Evolutionary conservation across 1,139 yeast genomes (phyloP), one percentile per base, ranked within the genome.

Genomic region (Tardiomyces blankii): DNA sequence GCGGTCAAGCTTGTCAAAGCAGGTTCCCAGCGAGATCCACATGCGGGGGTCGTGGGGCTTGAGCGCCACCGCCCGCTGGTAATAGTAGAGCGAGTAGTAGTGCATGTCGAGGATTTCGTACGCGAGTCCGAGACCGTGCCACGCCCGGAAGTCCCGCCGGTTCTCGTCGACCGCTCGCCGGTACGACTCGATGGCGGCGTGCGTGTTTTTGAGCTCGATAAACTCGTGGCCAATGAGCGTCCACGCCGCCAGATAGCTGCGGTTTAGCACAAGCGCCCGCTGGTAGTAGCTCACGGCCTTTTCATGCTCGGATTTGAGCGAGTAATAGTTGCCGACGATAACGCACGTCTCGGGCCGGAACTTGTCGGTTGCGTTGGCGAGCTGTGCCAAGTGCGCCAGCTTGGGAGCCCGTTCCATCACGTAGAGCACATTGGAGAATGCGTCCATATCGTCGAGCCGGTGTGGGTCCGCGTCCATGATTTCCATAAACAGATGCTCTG

Each of bases 61-160:
- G 42, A 93, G 70, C 19, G 86, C 77, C 39, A 96, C 84, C 0
- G 97, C 96, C 43, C 86, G 73, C 64, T 91, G 96, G 61, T 87
- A 93, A 61, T 93, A 91, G 63, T 88, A 89, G 39, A 89, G 69
- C 0, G 97, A 91, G 59, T 89, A 93, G 54, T 87, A 72, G 62
- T 86, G 94, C 96, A 89, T 89, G 56, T 91, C 97, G 49, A 91
- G 69, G 16, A 93, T 95, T 62, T 93, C 98, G 61, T 93, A 93
- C 1, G 98, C 97, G 64, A 91, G 98, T 0, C 98, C 99, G 46
- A 93, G 70, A 1, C 98, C 98, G 64, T 91, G 91, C 99, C 98
- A 93, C 0, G 98, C 98, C 45, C 96, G 72, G 63, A 85, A 93
- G 63, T 93, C 98, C 58, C 84, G 82, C 41, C 81, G 77, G 57